Percentiles rank a stretch among this genome's conserved stretches.
Conservation (phyloP, 768 basidiomycete species). For the Leccinum subgranulosum region DNA sequence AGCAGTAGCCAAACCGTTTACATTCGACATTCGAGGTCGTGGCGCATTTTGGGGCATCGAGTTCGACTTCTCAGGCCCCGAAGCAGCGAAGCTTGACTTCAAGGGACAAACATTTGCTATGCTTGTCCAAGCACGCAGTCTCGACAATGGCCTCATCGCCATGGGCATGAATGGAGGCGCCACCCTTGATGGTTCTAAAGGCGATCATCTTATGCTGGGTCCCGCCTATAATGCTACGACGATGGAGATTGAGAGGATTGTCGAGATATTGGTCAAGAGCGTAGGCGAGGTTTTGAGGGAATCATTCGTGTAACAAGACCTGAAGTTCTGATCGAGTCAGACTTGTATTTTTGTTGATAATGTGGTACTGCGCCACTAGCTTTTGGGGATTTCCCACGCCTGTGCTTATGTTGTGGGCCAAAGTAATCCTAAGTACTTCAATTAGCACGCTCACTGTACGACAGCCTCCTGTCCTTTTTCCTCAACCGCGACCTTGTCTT, state of each 20-base stretch:
- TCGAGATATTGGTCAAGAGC: conserved; percentile 58
- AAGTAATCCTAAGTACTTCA: conserved; percentile 22
- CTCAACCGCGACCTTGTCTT: conserved; percentile 24
- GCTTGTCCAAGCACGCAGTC: conserved; percentile 64
- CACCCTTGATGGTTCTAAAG: conserved; percentile 65
- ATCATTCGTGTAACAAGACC: conserved; percentile 13
- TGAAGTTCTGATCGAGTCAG: neutral
- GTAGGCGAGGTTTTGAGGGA: conserved; percentile 61
- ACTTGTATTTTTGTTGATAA: neutral
- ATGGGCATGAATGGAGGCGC: conserved; percentile 76
- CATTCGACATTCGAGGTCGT: conserved; percentile 79
- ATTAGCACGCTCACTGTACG: conserved; percentile 20
- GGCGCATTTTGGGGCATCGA: conserved; percentile 86
- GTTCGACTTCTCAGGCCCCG: conserved; percentile 59
- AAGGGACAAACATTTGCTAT: conserved; percentile 58
- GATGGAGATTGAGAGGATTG: conserved; percentile 68
- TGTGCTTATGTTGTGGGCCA: conserved; percentile 19
- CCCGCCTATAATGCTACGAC: conserved; percentile 79
- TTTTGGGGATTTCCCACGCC: conserved; percentile 30
- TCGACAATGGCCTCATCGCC: conserved; percentile 63
- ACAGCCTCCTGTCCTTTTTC: conserved; percentile 22
- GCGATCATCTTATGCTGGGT: conserved; percentile 70
- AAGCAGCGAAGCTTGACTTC: conserved; percentile 45
- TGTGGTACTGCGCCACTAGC: conserved; percentile 7
- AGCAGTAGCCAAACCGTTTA: conserved; percentile 58